Percentiles rank a stretch among this genome's conserved stretches.
These are phyloP conservation scores for Corymbia calophylla DNA, from an alignment of 441 rosid species.

Conservation along the genomic window DNA sequence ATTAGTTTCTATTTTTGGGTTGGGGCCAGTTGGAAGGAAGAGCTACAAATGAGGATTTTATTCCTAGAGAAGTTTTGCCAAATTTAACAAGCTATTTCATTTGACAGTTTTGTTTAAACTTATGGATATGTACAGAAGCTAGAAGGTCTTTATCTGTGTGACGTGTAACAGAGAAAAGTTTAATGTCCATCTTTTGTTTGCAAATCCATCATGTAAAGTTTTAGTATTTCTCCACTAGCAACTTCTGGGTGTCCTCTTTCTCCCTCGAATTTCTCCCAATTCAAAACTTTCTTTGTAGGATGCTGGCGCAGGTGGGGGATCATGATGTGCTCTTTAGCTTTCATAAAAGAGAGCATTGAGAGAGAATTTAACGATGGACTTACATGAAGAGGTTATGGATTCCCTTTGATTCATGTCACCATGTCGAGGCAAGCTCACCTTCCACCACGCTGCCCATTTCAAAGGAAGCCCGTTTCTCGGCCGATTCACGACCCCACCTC, in stretches of 20 bases:
- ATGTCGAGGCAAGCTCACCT: constrained; percentile 70
- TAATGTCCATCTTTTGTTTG: neutral
- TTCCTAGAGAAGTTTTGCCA: neutral
- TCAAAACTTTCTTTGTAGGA: neutral
- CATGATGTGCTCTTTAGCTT: constrained; percentile 8
- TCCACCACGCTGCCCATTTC: constrained; percentile 70
- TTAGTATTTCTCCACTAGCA: neutral
- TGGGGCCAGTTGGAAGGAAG: neutral
- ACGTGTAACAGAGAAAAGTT: neutral
- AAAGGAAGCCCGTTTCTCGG: constrained; percentile 28
- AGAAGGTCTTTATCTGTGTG: neutral
- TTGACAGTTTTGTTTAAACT: neutral
- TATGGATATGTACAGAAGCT: neutral
- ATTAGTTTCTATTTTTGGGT: neutral
- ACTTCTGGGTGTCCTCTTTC: neutral
- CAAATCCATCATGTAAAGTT: neutral
- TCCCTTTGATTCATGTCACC: constrained; percentile 4
- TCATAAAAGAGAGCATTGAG: neutral
- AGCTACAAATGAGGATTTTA: neutral
- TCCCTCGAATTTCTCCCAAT: neutral
- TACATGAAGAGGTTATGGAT: constrained; percentile 9
- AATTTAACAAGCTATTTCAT: neutral
- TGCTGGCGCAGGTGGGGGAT: constrained; percentile 1
- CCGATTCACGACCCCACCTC: constrained; percentile 24
- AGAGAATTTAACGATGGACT: constrained; percentile 4